phyloP scores from a whole-genome alignment of 176 grass and related monocot species.

The Eragrostis curvula region DNA sequence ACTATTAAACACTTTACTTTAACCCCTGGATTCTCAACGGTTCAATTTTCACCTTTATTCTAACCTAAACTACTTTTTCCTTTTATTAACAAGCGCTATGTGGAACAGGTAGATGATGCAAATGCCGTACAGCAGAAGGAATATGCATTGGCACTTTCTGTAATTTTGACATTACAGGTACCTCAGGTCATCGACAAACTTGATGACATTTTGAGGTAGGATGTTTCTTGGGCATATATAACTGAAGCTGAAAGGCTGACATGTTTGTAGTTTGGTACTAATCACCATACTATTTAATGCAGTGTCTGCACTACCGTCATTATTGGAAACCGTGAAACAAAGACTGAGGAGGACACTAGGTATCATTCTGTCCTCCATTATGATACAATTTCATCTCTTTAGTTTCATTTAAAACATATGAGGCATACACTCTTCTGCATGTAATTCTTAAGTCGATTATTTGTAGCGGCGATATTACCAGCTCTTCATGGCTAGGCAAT shows the following conservation, averaged over 20 bases:
- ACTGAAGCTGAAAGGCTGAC: background rate
- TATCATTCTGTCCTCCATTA: slow-evolving; percentile 39
- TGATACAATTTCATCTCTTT: slow-evolving; percentile 23
- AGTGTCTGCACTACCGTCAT: slow-evolving; percentile 96
- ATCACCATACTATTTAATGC: slow-evolving; percentile 45
- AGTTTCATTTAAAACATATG: slow-evolving; percentile 26
- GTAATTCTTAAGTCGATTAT: slow-evolving; percentile 38
- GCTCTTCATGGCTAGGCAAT: slow-evolving; percentile 59
- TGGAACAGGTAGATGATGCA: slow-evolving; percentile 87
- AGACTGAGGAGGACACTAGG: slow-evolving; percentile 82
- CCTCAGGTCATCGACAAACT: slow-evolving; percentile 95
- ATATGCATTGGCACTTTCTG: slow-evolving; percentile 87
- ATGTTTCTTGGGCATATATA: slow-evolving; percentile 24
- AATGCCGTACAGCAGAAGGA: slow-evolving; percentile 72
- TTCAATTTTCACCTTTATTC: no score
- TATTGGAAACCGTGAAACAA: slow-evolving; percentile 72
- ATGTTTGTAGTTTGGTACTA: slow-evolving; percentile 22
- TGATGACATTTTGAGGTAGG: slow-evolving; percentile 95
- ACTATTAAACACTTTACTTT: no score
- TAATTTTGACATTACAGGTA: slow-evolving; percentile 93
- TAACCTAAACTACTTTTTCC: no score
- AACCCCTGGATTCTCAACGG: no score
- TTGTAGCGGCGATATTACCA: slow-evolving; percentile 87
- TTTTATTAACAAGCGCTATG: slow-evolving; percentile 1
- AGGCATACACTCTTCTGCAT: slow-evolving; percentile 14